phyloP scores from a whole-genome alignment of 164 flowering plant genomes.

The Protea cynaroides region DNA sequence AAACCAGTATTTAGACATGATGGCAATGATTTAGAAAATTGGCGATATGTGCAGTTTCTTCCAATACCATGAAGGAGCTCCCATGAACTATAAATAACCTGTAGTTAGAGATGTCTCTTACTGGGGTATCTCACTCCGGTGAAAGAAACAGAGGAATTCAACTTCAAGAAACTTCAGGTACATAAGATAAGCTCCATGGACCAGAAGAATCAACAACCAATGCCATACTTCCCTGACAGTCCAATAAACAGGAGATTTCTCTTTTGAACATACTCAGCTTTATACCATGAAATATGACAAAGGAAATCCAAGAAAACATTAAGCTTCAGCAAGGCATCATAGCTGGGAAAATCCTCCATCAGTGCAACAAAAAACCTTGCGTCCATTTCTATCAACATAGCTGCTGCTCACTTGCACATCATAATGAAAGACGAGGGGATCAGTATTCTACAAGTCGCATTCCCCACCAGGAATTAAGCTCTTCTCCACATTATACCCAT shows the following conservation, averaged over 20 bases:
- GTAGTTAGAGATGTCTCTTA: not conserved
- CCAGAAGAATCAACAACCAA: conserved; percentile 1
- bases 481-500: not conserved
- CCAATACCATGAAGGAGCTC: not conserved
- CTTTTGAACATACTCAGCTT: not conserved
- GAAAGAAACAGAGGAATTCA: not conserved
- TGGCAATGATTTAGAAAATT: conserved; percentile 1
- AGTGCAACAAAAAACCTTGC: not conserved
- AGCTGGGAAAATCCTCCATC: not conserved
- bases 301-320: not conserved
- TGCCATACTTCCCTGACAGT: not conserved
- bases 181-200: not conserved
- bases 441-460: not conserved
- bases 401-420: not conserved
- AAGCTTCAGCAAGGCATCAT: not conserved
- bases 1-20: conserved; percentile 18
- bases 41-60: conserved; percentile 2
- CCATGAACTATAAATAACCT: not conserved
- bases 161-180: not conserved
- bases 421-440: too few species aligned
- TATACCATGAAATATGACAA: not conserved
- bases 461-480: not conserved
- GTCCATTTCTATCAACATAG: not conserved
- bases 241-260: not conserved
- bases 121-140: too few species aligned